phyloP scores from a whole-genome alignment of 139 green algal species.

The Tetradesmus obliquus region DNA sequence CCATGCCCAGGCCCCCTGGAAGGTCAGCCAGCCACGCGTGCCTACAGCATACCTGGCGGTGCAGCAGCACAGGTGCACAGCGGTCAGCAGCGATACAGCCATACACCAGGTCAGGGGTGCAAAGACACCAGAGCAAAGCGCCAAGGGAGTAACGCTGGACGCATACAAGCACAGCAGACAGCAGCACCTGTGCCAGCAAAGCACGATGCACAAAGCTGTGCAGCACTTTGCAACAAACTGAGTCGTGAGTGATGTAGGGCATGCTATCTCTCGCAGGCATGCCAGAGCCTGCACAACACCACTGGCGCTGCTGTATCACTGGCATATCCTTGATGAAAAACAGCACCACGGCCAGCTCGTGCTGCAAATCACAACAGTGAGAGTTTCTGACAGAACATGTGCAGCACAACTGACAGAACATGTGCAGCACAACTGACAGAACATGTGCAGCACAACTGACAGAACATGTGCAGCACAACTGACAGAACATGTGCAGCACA shows the following conservation, averaged over 20 bases:
- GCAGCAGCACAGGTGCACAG: background rate
- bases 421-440: background rate
- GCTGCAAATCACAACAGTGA: background rate
- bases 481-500: background rate
- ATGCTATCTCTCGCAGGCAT: too few relatives aligned
- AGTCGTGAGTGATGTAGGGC: too few relatives aligned
- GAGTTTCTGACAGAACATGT: background rate
- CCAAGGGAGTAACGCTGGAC: background rate
- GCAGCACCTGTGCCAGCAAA: too few relatives aligned
- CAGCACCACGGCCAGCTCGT: too few relatives aligned
- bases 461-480: background rate
- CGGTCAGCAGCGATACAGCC: background rate
- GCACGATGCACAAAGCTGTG: too few relatives aligned
- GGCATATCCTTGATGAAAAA: too few relatives aligned
- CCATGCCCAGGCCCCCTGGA: slow-evolving; percentile 88
- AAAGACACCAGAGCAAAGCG: background rate
- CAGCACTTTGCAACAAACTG: too few relatives aligned
- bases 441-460: background rate
- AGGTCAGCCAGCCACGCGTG: slow-evolving; percentile 28
- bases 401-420: background rate
- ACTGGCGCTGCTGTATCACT: too few relatives aligned
- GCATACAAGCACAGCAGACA: too few relatives aligned
- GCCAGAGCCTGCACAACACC: too few relatives aligned
- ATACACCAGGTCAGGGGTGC: background rate
- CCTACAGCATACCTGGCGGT: slow-evolving; percentile 29